A percentile compares a stretch with the other conserved stretches of the same genome.
Conservation (phyloP, 2,329 filamentous ascomycete species). For the Colletotrichum sp. region DNA sequence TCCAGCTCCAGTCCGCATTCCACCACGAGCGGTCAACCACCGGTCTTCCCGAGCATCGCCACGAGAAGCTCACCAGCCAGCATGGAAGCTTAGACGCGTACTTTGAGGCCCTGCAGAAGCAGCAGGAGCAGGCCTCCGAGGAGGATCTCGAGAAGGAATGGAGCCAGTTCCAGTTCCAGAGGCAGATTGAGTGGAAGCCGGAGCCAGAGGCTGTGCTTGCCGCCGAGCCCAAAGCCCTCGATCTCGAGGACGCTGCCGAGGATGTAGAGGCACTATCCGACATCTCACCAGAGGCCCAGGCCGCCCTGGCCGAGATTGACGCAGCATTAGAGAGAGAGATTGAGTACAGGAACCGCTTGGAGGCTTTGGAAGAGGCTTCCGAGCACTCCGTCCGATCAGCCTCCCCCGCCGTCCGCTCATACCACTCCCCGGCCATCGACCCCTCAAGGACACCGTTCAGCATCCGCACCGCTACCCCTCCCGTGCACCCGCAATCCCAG, state of each 20-base stretch:
- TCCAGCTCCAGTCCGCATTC: constrained; percentile 80
- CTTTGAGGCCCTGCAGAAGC: constrained; percentile 87
- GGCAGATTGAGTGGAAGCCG: constrained; percentile 88
- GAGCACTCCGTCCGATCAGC: constrained; percentile 42
- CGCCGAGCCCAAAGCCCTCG: constrained; percentile 62
- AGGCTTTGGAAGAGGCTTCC: constrained; percentile 46
- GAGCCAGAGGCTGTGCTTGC: constrained; percentile 60
- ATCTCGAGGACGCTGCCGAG: constrained; percentile 36
- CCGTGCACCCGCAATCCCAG: constrained; percentile 67
- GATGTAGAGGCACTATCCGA: constrained; percentile 35
- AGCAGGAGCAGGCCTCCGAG: constrained; percentile 64
- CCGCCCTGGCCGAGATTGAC: constrained; percentile 80
- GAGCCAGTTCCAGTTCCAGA: constrained; percentile 89
- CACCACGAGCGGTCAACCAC: constrained; percentile 59
- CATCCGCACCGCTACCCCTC: constrained; percentile 64
- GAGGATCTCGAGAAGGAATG: constrained; percentile 78
- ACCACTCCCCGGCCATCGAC: constrained; percentile 47
- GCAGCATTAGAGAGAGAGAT: constrained; percentile 84
- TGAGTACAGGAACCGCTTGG: constrained; percentile 54
- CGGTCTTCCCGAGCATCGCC: constrained; percentile 62
- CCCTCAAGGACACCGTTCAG: constrained; percentile 49
- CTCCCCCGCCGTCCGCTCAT: constrained; percentile 34
- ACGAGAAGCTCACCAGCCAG: constrained; percentile 47
- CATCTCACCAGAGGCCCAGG: constrained; percentile 54
- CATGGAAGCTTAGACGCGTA: constrained; percentile 85